Evolutionary conservation across 192 early-diverging fungal genomes (phyloP).

Genomic region (Mortierella alpina): DNA sequence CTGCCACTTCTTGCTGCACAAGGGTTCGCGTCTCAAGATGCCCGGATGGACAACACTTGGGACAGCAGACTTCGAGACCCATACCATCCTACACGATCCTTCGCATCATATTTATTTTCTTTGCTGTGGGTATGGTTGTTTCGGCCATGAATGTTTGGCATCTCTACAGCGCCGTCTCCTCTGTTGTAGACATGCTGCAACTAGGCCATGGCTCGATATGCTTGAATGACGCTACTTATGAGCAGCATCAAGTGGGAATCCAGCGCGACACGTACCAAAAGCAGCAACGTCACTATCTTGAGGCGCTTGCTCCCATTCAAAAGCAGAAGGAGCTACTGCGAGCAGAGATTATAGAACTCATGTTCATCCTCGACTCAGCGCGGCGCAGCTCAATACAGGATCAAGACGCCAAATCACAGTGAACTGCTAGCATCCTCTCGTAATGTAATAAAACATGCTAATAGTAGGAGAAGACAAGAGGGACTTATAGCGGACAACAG

Average conservation of each 20-base stretch:
- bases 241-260: too few relatives aligned
- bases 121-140: conserved; percentile 23
- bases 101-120: conserved; percentile 4
- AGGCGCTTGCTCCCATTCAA: background rate
- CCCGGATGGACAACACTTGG: background rate
- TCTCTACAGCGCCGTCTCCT: conserved; percentile 10
- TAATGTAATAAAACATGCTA: too few relatives aligned
- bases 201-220: conserved; percentile 4
- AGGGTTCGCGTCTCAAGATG: too few relatives aligned
- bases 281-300: conserved; percentile 1
- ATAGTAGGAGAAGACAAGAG: too few relatives aligned
- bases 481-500: too few relatives aligned
- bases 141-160: conserved; percentile 38
- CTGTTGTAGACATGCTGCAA: conserved; percentile 27
- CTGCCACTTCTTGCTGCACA: too few relatives aligned
- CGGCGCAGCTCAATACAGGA: too few relatives aligned
- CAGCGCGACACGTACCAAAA: background rate
- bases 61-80: background rate
- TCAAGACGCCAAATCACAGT: too few relatives aligned
- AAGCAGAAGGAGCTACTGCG: conserved; percentile 5
- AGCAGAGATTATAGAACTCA: conserved; percentile 21
- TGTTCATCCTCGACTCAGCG: background rate
- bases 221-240: background rate
- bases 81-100: background rate
- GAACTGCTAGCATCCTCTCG: too few relatives aligned